These are phyloP conservation scores for Lepidium africanum DNA, from an alignment of 345 rosid genomes.

Conservation along the genomic window DNA sequence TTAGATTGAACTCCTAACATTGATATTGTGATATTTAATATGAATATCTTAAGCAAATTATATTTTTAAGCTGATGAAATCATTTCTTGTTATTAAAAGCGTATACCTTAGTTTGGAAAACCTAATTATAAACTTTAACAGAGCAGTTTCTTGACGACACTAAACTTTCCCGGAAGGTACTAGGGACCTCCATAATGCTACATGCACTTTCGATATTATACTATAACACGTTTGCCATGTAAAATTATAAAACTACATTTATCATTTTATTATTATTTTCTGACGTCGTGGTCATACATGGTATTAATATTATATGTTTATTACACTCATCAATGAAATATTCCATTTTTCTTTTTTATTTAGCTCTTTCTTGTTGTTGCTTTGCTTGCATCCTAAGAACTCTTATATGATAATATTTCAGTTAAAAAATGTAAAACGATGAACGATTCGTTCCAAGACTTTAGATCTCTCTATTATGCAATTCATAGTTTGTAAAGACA, in stretches of 20 bases:
- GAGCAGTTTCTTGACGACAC: slow-evolving; percentile 11
- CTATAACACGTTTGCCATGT: neutral
- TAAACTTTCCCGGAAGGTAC: slow-evolving; percentile 1
- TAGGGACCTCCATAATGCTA: slow-evolving; percentile 5
- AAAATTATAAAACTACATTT: neutral
- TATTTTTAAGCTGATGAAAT: too few species aligned
- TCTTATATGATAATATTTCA: neutral
- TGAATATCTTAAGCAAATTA: too few species aligned
- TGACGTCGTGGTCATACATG: neutral
- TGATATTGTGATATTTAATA: too few species aligned
- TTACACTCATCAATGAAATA: neutral
- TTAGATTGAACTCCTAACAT: too few species aligned
- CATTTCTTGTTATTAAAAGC: too few species aligned
- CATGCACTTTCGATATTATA: slow-evolving; percentile 6
- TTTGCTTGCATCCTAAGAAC: slow-evolving; percentile 7
- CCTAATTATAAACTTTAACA: slow-evolving; percentile 17
- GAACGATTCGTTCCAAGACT: neutral
- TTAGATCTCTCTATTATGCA: neutral
- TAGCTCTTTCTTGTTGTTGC: neutral
- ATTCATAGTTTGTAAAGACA: neutral
- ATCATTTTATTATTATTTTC: neutral
- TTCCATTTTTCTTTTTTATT: neutral
- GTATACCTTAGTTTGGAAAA: slow-evolving; percentile 11
- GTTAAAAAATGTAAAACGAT: neutral
- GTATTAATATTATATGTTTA: neutral